Conservation (phyloP, 2,329 filamentous ascomycete species). For the Botryotinia narcissicola region DNA sequence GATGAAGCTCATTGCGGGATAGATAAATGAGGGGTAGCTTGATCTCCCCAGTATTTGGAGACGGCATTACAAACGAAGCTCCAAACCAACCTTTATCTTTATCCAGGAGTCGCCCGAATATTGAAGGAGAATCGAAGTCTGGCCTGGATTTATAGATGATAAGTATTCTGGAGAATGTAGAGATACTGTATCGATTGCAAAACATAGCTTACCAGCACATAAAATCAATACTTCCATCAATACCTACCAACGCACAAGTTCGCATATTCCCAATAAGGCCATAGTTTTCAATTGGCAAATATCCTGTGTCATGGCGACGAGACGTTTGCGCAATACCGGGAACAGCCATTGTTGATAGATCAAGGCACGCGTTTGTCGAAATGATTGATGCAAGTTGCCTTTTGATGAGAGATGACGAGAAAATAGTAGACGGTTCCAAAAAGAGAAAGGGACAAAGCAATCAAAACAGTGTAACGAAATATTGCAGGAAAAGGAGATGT, state of each 20-base stretch:
- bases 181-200: neutral
- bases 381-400: conserved; percentile 10
- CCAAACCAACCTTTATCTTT: conserved; percentile 52
- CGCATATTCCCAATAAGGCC: conserved; percentile 80
- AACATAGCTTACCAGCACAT: conserved; percentile 66
- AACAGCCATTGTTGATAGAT: conserved; percentile 8
- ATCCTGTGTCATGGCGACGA: conserved; percentile 32
- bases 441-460: conserved; percentile 11
- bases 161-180: neutral
- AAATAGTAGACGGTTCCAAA: neutral
- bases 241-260: conserved; percentile 72
- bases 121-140: conserved; percentile 72
- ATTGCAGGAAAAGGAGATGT: neutral
- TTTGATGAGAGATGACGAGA: conserved; percentile 2
- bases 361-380: neutral
- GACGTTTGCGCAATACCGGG: conserved; percentile 8
- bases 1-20: conserved; percentile 4
- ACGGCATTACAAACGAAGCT: neutral
- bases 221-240: conserved; percentile 71
- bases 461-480: neutral
- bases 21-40: neutral
- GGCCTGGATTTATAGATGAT: conserved; percentile 50
- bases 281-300: conserved; percentile 65
- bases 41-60: neutral
- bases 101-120: conserved; percentile 73